Percentiles rank a stretch among this genome's conserved stretches.
These are phyloP conservation scores for Diaporthe caulivora DNA, from an alignment of 2,329 filamentous ascomycete genomes.

Conservation along the genomic window DNA sequence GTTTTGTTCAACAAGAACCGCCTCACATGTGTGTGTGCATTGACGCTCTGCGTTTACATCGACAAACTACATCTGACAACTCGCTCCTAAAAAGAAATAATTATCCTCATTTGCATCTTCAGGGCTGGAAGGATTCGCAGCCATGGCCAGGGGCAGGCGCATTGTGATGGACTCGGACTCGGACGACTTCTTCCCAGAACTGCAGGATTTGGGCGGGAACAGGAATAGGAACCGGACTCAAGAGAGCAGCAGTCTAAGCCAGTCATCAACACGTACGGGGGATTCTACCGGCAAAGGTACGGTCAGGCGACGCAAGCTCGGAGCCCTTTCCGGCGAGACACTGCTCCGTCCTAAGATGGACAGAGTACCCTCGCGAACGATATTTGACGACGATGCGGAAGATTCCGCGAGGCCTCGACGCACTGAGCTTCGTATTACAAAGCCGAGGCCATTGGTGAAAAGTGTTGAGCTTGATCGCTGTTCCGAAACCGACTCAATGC, in stretches of 20 bases:
- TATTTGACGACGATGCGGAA: neutral
- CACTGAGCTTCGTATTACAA: constrained; percentile 24
- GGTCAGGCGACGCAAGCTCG: constrained; percentile 37
- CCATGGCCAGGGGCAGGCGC: constrained; percentile 37
- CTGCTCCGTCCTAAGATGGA: constrained; percentile 24
- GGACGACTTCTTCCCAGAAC: constrained; percentile 59
- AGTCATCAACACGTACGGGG: neutral
- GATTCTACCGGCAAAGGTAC: constrained; percentile 4
- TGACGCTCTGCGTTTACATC: neutral
- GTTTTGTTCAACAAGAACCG: neutral
- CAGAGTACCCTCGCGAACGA: neutral
- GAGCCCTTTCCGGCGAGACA: constrained; percentile 20
- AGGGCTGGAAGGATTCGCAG: neutral
- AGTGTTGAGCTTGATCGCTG: neutral
- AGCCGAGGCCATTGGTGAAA: neutral
- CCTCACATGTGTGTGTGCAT: neutral
- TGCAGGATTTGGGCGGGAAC: constrained; percentile 47
- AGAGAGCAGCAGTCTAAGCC: neutral
- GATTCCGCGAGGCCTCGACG: constrained; percentile 24
- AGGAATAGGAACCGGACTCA: neutral
- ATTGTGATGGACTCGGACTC: constrained; percentile 50
- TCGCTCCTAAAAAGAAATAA: neutral
- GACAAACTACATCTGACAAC: neutral
- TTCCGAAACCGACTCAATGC: constrained; percentile 34
- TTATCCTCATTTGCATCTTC: neutral